These are phyloP conservation scores for Exutisphaerella laricina DNA, from an alignment of 2,329 filamentous ascomycete genomes.

Conservation along the genomic window DNA sequence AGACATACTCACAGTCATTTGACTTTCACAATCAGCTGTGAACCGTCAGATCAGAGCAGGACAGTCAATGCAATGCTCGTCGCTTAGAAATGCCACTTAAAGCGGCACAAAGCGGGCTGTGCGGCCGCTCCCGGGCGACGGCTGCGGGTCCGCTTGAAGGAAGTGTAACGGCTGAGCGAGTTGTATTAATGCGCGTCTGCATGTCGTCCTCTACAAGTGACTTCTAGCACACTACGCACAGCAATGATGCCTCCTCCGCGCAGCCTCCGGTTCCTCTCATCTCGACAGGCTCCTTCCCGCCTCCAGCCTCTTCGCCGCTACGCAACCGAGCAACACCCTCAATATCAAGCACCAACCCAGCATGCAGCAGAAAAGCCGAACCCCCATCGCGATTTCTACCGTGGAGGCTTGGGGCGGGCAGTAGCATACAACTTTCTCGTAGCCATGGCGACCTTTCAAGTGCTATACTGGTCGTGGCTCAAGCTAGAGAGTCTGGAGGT, in stretches of 20 bases:
- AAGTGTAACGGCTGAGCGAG: too few relatives aligned
- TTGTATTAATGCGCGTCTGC: too few relatives aligned
- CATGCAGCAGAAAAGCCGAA: constrained; percentile 18
- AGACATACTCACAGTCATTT: not conserved
- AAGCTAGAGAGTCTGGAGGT: constrained; percentile 69
- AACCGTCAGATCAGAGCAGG: not conserved
- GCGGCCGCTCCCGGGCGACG: not conserved
- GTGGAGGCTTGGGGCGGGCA: constrained; percentile 60
- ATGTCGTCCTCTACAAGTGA: too few relatives aligned
- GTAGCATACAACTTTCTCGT: constrained; percentile 68
- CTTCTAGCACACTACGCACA: too few relatives aligned
- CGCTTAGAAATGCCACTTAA: not conserved
- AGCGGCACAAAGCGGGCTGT: too few relatives aligned
- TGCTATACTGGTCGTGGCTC: constrained; percentile 68
- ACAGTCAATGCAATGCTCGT: not conserved
- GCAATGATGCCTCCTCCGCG: not conserved
- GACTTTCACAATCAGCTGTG: not conserved
- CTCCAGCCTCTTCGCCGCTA: not conserved
- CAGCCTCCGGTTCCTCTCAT: not conserved
- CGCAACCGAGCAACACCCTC: constrained; percentile 7
- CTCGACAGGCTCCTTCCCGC: not conserved
- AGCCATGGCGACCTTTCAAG: constrained; percentile 72
- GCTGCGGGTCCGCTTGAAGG: not conserved
- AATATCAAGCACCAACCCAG: constrained; percentile 22
- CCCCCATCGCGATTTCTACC: constrained; percentile 56